A percentile compares a stretch with the other conserved stretches of the same genome.
Conservation (phyloP, 2,329 filamentous ascomycete species). For the Calonectria leucothoes region DNA sequence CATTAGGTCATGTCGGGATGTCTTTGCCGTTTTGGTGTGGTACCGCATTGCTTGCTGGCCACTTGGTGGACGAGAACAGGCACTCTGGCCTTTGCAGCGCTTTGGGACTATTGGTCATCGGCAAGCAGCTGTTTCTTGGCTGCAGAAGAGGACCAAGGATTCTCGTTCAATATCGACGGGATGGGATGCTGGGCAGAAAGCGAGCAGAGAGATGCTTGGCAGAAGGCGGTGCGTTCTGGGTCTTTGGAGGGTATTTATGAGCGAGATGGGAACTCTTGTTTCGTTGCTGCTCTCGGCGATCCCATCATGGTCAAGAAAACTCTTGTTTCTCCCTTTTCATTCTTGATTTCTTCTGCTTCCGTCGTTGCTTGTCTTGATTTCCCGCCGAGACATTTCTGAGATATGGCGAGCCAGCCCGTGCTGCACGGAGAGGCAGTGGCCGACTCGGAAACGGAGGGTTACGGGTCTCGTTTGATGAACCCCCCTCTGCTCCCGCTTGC, state of each 20-base stretch:
- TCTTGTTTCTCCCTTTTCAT: no score
- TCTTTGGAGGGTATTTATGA: not conserved
- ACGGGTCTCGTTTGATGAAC: not conserved
- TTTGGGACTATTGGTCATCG: not conserved
- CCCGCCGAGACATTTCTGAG: not conserved
- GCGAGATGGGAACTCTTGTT: not conserved
- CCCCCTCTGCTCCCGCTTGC: not conserved
- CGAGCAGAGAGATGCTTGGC: not conserved
- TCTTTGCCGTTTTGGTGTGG: not conserved
- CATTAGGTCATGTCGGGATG: not conserved
- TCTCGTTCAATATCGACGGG: not conserved
- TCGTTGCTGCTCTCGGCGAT: not conserved
- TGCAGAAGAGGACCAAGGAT: not conserved
- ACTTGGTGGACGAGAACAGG: not conserved
- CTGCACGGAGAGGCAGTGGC: not conserved
- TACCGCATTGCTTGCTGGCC: not conserved
- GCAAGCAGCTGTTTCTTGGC: not conserved
- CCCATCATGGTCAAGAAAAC: not conserved
- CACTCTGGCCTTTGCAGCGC: not conserved
- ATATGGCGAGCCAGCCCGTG: not conserved
- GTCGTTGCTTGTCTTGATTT: not conserved
- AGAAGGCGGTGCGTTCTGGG: not conserved
- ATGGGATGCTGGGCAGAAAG: not conserved
- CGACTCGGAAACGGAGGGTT: not conserved
- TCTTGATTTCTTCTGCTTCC: not conserved